Base-by-base conservation (phyloP, 495 filamentous ascomycete species). In the Podospora comata region DNA sequence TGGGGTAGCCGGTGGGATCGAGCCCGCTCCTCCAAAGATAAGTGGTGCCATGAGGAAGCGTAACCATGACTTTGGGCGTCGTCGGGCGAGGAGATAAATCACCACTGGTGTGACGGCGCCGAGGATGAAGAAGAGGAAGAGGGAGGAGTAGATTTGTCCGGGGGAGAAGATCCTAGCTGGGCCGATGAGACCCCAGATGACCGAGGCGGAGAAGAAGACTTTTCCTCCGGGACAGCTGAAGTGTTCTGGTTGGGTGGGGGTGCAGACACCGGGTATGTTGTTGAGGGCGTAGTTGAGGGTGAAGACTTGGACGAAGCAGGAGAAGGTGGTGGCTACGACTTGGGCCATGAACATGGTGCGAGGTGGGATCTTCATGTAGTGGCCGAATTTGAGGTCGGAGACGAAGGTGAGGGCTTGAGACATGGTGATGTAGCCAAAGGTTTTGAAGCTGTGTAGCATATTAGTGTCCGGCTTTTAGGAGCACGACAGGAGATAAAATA, bases 361-460 rank as follows among this genome's bases (percentile, higher is more conserved):
- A 0, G 89, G 89, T 1, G 79, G 80, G n/a, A 90, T 86, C 73
- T 91, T 91, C 78, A 92, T 87, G 77, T 92, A 92, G 73, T 91
- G 88, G 7, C 87, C 89, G 65, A 84, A 81, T 65, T 86, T 85
- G 60, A 87, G 77, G 71, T 87, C 85, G 1, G 77, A 75, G 19
- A 85, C 79, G 72, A 86, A 87, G 66, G 74, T 80, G n/a, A 87
- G 76, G 16, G 83, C 82, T 74, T 86, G 85, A 18, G 83, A 82
- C 79, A 90, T 86, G 54, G 88, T 89, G 69, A 90, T 89, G 72
- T 88, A 92, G 55, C 89, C 89, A 68, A 90, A 90, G 18, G 89
- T 90, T 75, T 92, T 91, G 79, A 92, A 92, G 28, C 82, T 84
- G 55, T 3, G 1, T 11, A 39, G 11, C 3, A 39, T 5, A 11